Evolutionary conservation across 2,329 filamentous ascomycete species (phyloP), one percentile per base, ranked within the genome.

Genomic region (Coniochaeta prunicola): DNA sequence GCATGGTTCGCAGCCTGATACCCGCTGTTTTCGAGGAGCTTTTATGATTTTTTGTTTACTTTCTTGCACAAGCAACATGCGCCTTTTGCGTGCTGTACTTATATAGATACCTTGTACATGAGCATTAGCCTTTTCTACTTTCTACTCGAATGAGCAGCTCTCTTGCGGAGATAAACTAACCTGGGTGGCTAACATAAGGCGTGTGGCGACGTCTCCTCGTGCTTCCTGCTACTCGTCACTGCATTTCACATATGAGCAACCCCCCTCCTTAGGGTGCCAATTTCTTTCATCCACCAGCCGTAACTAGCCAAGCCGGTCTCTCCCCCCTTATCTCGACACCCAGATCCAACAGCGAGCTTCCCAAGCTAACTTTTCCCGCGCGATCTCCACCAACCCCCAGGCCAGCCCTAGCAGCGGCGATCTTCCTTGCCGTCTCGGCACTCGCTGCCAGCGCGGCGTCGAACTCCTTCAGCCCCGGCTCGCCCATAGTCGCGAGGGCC

Each of bases 371-470:
- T 12, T 8, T 17, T 17, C 34, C 13, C 3, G 33, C 21, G 17
- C 31, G 24, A 5, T 56, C 33, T 42, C 56, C 21, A 61, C 28
- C 53, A 36, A 65, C 64, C 31, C 76, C 17, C 60, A 80, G 61
- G 0, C 70, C 73, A 2, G 68, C 69, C 48, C 81, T 75, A 2
- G 80, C 82, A 53, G 64, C 69, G 42, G 76, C 74, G 36, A 88
- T 76, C 59, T 78, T 80, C 31, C 71, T 67, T 12, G 78, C 78
- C 0, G 82, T 79, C 12, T 85, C 80, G 28, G 80, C 74, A 63
- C 89, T 92, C 40, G 93, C 83, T 67, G 91, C 96, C 56, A 97
- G 75, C 1, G 83, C 83, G 0, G 88, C 81, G 70, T 97, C 91
- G 55, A 96, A 80, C 21, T 77, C 73, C 62, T 87, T 88, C 38